Percentiles rank a stretch among this genome's conserved stretches.
Conservation (phyloP, 2,329 filamentous ascomycete genomes). For the Phyllosticta citriasiana region DNA sequence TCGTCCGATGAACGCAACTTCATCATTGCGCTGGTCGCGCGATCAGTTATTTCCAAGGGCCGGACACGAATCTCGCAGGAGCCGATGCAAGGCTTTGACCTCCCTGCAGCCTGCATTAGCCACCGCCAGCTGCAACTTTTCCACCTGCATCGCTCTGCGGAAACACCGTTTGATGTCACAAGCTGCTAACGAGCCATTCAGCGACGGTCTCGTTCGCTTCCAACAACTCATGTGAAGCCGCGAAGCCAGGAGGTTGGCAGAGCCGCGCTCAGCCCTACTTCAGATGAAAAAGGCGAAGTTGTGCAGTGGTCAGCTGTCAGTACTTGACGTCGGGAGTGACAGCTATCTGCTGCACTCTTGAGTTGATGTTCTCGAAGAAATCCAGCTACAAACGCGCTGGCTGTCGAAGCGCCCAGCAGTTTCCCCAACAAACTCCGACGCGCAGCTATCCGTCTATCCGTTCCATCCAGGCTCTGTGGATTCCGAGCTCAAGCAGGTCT, state of each 20-base stretch:
- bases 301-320: not conserved
- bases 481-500: not conserved
- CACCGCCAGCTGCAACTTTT: not conserved
- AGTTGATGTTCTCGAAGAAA: not conserved
- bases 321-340: not conserved
- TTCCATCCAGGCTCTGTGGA: not conserved
- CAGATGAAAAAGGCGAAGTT: not conserved
- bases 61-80: not conserved
- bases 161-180: not conserved
- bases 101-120: not conserved
- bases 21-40: not conserved
- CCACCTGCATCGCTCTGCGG: not conserved
- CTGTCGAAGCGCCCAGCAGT: not conserved
- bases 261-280: not conserved
- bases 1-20: not conserved
- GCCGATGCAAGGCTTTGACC: slow-evolving; percentile 4
- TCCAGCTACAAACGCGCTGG: not conserved
- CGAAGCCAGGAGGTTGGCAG: not conserved
- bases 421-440: not conserved
- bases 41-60: not conserved
- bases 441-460: not conserved
- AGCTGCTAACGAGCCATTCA: not conserved
- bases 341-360: not conserved
- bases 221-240: not conserved
- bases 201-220: not conserved